Evolutionary conservation across 2,329 filamentous ascomycete genomes (phyloP), one percentile per base, ranked within the genome.

Genomic region (Trichoderma atroviride): DNA sequence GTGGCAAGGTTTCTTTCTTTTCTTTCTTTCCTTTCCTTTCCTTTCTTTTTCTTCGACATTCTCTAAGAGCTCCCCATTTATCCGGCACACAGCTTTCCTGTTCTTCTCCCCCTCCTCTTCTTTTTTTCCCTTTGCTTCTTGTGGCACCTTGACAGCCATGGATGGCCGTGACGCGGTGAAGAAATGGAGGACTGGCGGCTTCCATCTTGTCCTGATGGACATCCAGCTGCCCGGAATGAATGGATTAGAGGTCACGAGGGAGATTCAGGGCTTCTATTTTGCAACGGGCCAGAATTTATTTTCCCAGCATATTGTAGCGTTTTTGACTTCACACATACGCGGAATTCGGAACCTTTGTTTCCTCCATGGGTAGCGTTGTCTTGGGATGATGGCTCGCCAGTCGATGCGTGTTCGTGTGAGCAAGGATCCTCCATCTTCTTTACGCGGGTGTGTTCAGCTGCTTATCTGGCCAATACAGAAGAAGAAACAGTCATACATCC

Each of bases 161-260:
- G 97, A 98, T 78, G 96, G 96, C 31, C 89, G 91, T 72, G 95
- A 97, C 73, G 96, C 96, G 2, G 94, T 98, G 33, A 91, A 88
- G 71, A 97, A 97, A 81, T 99, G 96, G 95, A 90, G 92, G 67
- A 86, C 87, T 5, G 96, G 96, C 43, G 96, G 96, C 0, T 98
- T 97, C 77, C 96, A 99, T 81, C 82, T 99, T 72, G 96, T 99
- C 19, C 84, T 99, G 66, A 99, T 99, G 96, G 96, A 99, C 78
- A 98, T 99, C 74, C 96, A 98, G 78, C 85, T 99, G 69, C 96
- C 96, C 5, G 91, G 97, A 75, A 97, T 99, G 94, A 97, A 91
- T 74, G 96, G 96, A 0, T 83, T 99, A 35, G 93, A 97, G 71
- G 96, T 96, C 19, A 98, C 96, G 0, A 93, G 95, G 73, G 96